A percentile compares a stretch with the other conserved stretches of the same genome.
Evolutionary conservation across 805 yeast genomes (phyloP).

Genomic region (Saturnispora bothae): DNA sequence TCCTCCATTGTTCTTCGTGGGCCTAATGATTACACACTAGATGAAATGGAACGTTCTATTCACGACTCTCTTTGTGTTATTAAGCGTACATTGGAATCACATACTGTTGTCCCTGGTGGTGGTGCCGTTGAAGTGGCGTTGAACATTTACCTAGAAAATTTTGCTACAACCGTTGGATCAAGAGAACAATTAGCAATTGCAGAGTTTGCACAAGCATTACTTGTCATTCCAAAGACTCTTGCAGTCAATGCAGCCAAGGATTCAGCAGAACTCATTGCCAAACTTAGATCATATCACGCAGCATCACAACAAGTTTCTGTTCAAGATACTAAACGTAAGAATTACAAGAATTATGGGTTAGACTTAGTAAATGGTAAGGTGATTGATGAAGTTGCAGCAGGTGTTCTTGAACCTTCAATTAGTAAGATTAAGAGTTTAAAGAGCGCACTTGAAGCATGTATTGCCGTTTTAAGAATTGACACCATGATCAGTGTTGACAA

Average conservation of each 20-base stretch:
- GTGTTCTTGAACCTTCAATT: constrained; percentile 93
- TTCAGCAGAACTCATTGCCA: constrained; percentile 88
- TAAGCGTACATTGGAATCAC: constrained; percentile 91
- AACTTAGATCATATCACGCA: constrained; percentile 91
- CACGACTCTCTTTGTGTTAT: constrained; percentile 93
- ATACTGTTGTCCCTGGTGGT: constrained; percentile 95
- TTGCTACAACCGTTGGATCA: constrained; percentile 95
- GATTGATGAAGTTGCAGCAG: constrained; percentile 71
- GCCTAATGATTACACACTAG: constrained; percentile 87
- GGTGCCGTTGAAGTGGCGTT: constrained; percentile 98
- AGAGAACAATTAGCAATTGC: constrained; percentile 97
- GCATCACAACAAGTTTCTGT: constrained; percentile 81
- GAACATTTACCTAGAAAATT: constrained; percentile 88
- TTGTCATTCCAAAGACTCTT: constrained; percentile 90
- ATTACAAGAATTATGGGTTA: constrained; percentile 84
- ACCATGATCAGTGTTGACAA: constrained; percentile 98
- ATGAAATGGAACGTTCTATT: constrained; percentile 96
- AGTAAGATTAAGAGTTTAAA: constrained; percentile 88
- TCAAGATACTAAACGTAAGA: constrained; percentile 74
- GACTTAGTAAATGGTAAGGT: constrained; percentile 88
- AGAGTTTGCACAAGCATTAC: constrained; percentile 84
- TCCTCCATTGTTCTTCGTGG: constrained; percentile 91
- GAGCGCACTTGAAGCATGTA: constrained; percentile 95
- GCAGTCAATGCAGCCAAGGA: constrained; percentile 98
- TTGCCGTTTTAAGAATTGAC: constrained; percentile 93